A percentile compares a stretch with the other conserved stretches of the same genome.
These are phyloP conservation scores for Solanum hybrid DNA, from an alignment of 305 asterid species.

Conservation along the genomic window DNA sequence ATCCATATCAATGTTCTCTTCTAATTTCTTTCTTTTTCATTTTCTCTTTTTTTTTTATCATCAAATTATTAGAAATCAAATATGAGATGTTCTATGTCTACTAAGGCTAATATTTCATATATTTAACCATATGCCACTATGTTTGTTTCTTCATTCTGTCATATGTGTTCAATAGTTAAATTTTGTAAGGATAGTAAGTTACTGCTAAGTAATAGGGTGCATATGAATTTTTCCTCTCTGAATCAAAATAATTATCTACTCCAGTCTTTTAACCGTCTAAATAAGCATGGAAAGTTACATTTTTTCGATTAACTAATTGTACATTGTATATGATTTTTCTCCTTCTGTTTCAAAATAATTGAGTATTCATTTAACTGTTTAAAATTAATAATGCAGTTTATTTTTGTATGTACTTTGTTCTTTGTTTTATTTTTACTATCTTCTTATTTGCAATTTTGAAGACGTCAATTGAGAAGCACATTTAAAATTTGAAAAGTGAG, in stretches of 20 bases:
- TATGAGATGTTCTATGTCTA: not conserved
- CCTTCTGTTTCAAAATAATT: not conserved
- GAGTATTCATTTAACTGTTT: not conserved
- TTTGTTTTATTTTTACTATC: not conserved
- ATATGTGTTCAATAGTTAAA: not conserved
- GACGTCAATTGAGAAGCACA: not conserved
- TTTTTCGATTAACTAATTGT: not conserved
- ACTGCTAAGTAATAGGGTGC: too few species aligned
- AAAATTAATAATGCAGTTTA: too few species aligned
- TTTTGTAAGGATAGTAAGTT: not conserved
- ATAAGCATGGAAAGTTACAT: not conserved
- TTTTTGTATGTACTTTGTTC: not conserved
- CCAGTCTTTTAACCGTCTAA: not conserved
- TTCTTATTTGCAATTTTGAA: not conserved
- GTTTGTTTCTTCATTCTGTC: not conserved
- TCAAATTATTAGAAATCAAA: not conserved
- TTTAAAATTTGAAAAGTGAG: not conserved
- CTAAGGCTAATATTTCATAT: not conserved
- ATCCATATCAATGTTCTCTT: not conserved
- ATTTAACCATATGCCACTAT: not conserved
- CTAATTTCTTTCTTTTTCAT: not conserved
- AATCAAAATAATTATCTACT: too few species aligned
- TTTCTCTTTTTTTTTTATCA: not conserved
- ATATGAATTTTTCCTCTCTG: too few species aligned
- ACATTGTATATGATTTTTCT: not conserved